Evolutionary conservation across 139 green algal species (phyloP), one percentile per base, ranked within the genome.

Genomic region (Yamagishiella unicocca): DNA sequence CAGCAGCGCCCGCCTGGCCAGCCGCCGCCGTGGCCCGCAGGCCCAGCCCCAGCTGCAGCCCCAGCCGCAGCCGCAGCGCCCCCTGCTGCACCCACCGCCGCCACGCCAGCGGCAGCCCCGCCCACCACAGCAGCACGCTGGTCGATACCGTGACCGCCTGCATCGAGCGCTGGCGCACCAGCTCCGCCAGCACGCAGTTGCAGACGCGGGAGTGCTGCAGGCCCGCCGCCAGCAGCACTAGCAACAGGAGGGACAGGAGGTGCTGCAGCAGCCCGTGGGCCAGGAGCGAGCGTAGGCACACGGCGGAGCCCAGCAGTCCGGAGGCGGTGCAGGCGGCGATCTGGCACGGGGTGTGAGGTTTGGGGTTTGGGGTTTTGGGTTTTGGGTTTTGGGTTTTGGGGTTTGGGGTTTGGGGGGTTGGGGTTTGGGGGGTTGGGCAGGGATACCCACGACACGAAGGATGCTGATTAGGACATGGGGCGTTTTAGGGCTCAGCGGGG

Each of bases 261-360:
- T 72, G 37, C 58, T 72, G 77, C 72, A 93, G 35, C 64, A 82
- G 19, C 4, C 74, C 74, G 14, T 22, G 31, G 2, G 46, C 31
- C 74, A 82, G 45, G 29, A 82, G 74, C 33, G 40, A 8, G 8
- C 29, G 29, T 0, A 67, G 7, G 29, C 45, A 8, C 10, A 55
- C 40, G 24, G n/a, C 27, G 40, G 40, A 33, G 74, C 46, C 74
- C 74, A 82, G 74, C 14, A 50, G 17, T 5, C 74, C 74, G 31
- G 74, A 17, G 21, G 46, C 46, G 31, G 33, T 22, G 74, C 46
- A 64, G 5, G 74, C 74, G 29, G 43, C 17, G n/a, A 67, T 10
- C 74, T 82, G 74, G n/a, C n/a, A n/a, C n/a, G n/a, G n/a, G n/a
- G n/a, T n/a, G n/a, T n/a, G n/a, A n/a, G n/a, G n/a, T n/a, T n/a